Evolutionary conservation across 1,139 yeast genomes (phyloP).

Genomic region (Williopsis jadinii): DNA sequence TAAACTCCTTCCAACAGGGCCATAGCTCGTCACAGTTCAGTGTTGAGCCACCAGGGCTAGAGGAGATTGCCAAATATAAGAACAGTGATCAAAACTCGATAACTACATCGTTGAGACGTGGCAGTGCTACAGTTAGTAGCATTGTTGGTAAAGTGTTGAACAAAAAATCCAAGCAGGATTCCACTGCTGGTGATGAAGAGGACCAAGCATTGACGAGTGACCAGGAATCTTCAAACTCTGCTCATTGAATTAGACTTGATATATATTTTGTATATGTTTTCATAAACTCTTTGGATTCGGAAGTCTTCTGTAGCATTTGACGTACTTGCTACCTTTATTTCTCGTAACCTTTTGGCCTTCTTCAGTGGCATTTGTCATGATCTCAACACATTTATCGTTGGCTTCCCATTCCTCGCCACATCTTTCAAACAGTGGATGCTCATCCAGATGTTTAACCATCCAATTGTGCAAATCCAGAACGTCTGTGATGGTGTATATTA

Average conservation of each 20-base stretch:
- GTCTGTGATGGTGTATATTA: constrained; percentile 91
- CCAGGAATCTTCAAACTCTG: constrained; percentile 10
- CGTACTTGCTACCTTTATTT: constrained; percentile 78
- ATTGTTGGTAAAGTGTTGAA: constrained; percentile 23
- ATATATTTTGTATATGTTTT: background rate
- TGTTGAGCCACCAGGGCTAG: constrained; percentile 36
- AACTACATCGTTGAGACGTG: constrained; percentile 31
- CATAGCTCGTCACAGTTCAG: constrained; percentile 20
- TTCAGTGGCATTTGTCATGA: constrained; percentile 89
- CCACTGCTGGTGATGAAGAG: constrained; percentile 11
- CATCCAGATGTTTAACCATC: constrained; percentile 92
- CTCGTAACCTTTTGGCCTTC: constrained; percentile 96
- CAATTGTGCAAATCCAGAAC: constrained; percentile 89
- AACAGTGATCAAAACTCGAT: constrained; percentile 26
- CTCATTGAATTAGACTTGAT: background rate
- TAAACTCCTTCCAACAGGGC: constrained; percentile 13
- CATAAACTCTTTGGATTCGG: constrained; percentile 39
- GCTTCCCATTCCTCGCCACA: constrained; percentile 73
- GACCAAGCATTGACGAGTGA: constrained; percentile 13
- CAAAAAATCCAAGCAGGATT: constrained; percentile 8
- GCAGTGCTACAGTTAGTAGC: constrained; percentile 32
- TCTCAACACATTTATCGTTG: constrained; percentile 70
- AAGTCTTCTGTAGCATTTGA: constrained; percentile 81
- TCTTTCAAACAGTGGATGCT: constrained; percentile 86
- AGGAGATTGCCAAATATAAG: constrained; percentile 28